Evolutionary conservation across 805 yeast genomes (phyloP), one percentile per base, ranked within the genome.

Genomic region (Kregervanrija delftensis): DNA sequence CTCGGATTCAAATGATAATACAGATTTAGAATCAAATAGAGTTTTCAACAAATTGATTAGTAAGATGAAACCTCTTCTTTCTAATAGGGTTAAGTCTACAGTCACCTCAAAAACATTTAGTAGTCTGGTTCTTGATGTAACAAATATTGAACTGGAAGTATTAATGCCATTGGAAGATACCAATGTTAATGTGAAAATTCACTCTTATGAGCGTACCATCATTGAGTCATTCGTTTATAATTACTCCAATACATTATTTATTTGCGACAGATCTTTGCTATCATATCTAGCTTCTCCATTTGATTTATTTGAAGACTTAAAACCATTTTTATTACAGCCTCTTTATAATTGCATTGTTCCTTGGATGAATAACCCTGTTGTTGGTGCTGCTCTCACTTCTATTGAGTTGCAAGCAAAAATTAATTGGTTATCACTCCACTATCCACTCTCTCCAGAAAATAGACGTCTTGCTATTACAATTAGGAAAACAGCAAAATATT

Each of bases 151-250:
- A 22, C 16, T 34, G 14, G 39, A 17, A 11, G 28, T 22, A 5
- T 12, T 43, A 13, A 35, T 33, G 6, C 35, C 13, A 8, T 34
- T 12, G 16, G 32, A 36, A 9, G n/a, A 32, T 11, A 9, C 22
- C 2, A 15, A 16, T n/a, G 5, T 31, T 9, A 16, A 17, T 4
- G 11, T 47, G 15, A 22, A 22, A 22, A 22, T 22, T 8, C 17
- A 35, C 13, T 54, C 59, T 1, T 48, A 46, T 34, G 70, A 67
- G 46, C 55, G 71, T 39, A 68, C 70, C 52, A 60, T 70, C 39
- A 45, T 69, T 16, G 78, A 73, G 42, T 70, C 74, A 34, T 72
- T 72, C 47, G 49, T 70, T 2, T 73, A 66, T 58, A 72, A 73
- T 49, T 73, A 67, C 49, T 58, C 70, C 3, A 61, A 62, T 3